A percentile compares a stretch with the other conserved stretches of the same genome.
Conservation (phyloP, 225 moss, liverwort and hornwort species). For the Polytrichum formosum region DNA sequence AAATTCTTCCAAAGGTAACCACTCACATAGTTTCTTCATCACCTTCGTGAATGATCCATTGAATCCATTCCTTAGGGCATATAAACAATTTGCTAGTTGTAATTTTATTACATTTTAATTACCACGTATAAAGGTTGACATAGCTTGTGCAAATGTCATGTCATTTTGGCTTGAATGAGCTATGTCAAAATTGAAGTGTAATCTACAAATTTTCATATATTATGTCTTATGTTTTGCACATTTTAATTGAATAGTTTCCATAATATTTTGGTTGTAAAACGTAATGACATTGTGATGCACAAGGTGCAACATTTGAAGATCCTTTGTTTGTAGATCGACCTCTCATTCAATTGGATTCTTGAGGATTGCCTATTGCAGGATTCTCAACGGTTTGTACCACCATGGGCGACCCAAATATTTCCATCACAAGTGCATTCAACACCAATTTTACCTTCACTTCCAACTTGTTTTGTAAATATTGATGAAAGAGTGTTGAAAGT, state of each 20-base stretch:
- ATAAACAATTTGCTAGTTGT: background rate
- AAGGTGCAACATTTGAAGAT: background rate
- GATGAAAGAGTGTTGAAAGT: background rate
- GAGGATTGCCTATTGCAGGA: background rate
- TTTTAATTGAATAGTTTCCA: background rate
- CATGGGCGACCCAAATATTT: background rate
- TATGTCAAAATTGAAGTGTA: no score
- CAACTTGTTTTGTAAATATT: background rate
- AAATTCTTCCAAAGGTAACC: background rate
- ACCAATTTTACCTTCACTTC: background rate
- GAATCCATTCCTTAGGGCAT: background rate
- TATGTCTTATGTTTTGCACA: background rate
- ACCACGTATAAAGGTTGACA: background rate
- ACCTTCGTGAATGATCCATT: background rate
- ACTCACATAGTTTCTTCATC: background rate
- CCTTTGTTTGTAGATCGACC: background rate
- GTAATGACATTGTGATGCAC: background rate
- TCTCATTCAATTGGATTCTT: background rate
- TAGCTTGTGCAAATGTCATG: no score
- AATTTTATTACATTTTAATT: background rate
- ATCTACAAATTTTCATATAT: background rate
- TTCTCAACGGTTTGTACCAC: background rate
- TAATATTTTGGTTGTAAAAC: background rate
- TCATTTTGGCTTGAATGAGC: no score
- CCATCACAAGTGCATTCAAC: background rate